Conservation (phyloP, 257 asterid species). For the Paraleonurus japonicus region DNA sequence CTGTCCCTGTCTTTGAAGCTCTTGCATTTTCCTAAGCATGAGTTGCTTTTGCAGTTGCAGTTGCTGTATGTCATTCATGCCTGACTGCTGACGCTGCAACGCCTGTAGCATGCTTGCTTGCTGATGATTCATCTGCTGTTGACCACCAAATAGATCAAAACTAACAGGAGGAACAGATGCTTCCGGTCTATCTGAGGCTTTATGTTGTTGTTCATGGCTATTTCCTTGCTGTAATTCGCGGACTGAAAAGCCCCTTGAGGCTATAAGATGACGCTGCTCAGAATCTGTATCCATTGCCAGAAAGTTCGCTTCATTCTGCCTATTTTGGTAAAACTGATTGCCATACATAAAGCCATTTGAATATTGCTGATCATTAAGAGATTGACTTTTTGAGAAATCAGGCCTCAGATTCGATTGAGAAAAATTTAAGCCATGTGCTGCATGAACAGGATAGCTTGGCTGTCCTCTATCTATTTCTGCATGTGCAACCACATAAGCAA, state of each 20-base stretch:
- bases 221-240: slow-evolving; percentile 60
- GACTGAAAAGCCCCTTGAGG: slow-evolving; percentile 53
- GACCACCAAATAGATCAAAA: slow-evolving; percentile 92
- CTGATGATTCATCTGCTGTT: slow-evolving; percentile 72
- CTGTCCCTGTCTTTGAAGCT: slow-evolving; percentile 69
- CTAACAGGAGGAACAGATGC: slow-evolving; percentile 58
- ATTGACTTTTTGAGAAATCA: slow-evolving; percentile 50
- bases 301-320: slow-evolving; percentile 67
- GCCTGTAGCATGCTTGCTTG: slow-evolving; percentile 65
- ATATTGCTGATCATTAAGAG: slow-evolving; percentile 56
- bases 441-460: slow-evolving; percentile 49
- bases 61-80: slow-evolving; percentile 54
- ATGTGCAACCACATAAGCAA: slow-evolving; percentile 17
- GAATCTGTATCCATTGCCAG: slow-evolving; percentile 57
- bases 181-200: slow-evolving; percentile 44
- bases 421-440: slow-evolving; percentile 55
- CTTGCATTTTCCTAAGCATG: slow-evolving; percentile 71
- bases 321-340: slow-evolving; percentile 54
- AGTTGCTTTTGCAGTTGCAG: slow-evolving; percentile 67
- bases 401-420: slow-evolving; percentile 57
- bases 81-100: slow-evolving; percentile 71
- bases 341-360: slow-evolving; percentile 62
- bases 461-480: slow-evolving; percentile 69
- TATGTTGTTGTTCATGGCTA: slow-evolving; percentile 54
- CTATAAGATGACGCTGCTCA: slow-evolving; percentile 42